Evolutionary conservation across 176 grass and related monocot species (phyloP), one percentile per base, ranked within the genome.

Genomic region (Cenchrus fungigraminus): DNA sequence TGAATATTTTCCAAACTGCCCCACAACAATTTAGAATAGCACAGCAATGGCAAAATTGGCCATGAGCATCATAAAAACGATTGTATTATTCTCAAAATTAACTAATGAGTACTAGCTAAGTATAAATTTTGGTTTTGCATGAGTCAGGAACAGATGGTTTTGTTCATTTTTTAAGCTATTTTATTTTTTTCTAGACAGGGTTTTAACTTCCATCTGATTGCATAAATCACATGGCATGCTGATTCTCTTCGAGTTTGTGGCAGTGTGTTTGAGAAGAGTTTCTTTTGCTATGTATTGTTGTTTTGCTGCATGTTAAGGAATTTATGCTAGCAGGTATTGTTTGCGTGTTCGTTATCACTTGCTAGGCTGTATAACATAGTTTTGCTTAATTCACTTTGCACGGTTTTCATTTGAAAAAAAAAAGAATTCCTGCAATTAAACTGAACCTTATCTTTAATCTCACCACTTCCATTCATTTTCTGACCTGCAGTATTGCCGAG

Each of bases 401-500:
- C 56, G 12, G 40, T 86, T 85, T 73, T 60, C 25, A 57, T 66
- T 81, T 69, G 47, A 49, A 49, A 49, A 79, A 79, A 15, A 83
- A 78, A 79, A 40, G 25, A 40, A 40, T 50, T 37, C 58, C 53
- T 68, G 2, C 16, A 2, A 60, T 31, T 70, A 57, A 87, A 74
- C 69, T 25, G 25, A 12, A 31, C 72, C 12, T 62, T 85, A 63
- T 79, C 31, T 74, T 79, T 74, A 69, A 63, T 79, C 86, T 70
- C 56, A 71, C 43, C 17, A 8, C 43, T 65, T 83, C 12, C 19
- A 65, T 47, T 68, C 77, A 65, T 89, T 57, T 85, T 76, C 84
- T 80, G 31, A 40, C 20, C 14, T 85, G 67, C 94, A 99, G 97
- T 80, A 90, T 91, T 14, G 97, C 97, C 3, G 97, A 99, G 82